phyloP scores from a whole-genome alignment of 352 stramenopile species.

The Phytopythium cucurbitacearum region DNA sequence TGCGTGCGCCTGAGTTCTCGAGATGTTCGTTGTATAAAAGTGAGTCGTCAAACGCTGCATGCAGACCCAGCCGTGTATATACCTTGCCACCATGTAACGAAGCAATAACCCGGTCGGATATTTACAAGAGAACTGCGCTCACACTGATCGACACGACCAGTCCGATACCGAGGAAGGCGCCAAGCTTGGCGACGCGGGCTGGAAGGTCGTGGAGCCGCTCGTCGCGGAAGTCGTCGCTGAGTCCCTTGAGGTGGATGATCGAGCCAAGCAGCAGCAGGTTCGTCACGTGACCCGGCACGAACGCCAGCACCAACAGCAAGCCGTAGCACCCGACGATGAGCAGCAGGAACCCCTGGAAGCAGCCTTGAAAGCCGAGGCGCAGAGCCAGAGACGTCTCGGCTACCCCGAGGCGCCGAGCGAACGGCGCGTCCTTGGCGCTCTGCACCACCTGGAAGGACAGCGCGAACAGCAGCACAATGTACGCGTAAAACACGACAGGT shows the following conservation, averaged over 20 bases:
- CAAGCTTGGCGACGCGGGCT: slow-evolving; percentile 44
- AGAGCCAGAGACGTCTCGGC: slow-evolving; percentile 46
- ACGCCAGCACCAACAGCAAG: slow-evolving; percentile 36
- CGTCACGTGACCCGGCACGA: slow-evolving; percentile 53
- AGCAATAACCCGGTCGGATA: not conserved
- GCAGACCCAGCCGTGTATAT: slow-evolving; percentile 1
- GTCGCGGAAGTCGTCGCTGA: slow-evolving; percentile 66
- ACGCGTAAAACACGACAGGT: slow-evolving; percentile 35
- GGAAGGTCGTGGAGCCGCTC: slow-evolving; percentile 58
- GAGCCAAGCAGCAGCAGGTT: slow-evolving; percentile 63
- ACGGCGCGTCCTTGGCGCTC: slow-evolving; percentile 69
- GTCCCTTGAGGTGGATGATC: slow-evolving; percentile 55
- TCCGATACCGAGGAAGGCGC: slow-evolving; percentile 31
- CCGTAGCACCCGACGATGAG: slow-evolving; percentile 56
- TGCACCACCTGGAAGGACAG: slow-evolving; percentile 59
- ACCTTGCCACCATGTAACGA: slow-evolving; percentile 8
- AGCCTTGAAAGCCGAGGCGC: slow-evolving; percentile 48
- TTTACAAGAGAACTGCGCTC: slow-evolving; percentile 31
- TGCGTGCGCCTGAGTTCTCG: too few species aligned
- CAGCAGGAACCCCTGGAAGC: slow-evolving; percentile 64
- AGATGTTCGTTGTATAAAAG: too few species aligned
- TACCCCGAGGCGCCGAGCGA: slow-evolving; percentile 28
- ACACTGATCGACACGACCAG: slow-evolving; percentile 51
- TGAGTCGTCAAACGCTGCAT: not conserved
- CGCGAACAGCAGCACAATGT: slow-evolving; percentile 56